Conservation (phyloP, 2,329 filamentous ascomycete genomes). For the Curvularia sp. region DNA sequence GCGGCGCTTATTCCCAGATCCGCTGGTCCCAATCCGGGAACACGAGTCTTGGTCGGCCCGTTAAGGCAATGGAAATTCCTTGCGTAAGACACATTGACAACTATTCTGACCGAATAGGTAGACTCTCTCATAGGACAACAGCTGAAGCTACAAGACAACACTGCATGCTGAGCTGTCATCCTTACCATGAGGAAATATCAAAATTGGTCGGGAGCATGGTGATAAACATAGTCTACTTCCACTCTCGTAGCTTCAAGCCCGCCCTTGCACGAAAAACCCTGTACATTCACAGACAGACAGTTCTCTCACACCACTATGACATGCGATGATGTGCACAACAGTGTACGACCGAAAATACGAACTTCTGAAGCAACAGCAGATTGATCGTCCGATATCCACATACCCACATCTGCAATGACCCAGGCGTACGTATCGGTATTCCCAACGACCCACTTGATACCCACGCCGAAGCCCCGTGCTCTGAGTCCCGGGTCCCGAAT, state of each 20-base stretch:
- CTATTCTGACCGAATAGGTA: neutral
- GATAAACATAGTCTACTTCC: neutral
- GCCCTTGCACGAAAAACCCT: neutral
- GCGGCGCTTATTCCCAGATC: neutral
- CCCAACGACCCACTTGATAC: neutral
- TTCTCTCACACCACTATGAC: neutral
- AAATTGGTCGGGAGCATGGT: neutral
- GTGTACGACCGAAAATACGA: neutral
- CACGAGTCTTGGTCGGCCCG: neutral
- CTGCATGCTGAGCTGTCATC: neutral
- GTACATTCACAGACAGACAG: neutral
- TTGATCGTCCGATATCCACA: neutral
- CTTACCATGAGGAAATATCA: neutral
- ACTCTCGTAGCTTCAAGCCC: neutral
- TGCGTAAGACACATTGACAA: neutral
- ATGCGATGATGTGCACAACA: neutral
- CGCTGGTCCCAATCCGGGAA: neutral
- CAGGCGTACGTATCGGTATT: neutral
- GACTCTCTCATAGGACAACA: neutral
- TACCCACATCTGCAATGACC: neutral
- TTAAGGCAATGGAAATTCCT: neutral
- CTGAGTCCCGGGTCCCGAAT: neutral
- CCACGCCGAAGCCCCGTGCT: neutral
- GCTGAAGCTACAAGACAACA: neutral
- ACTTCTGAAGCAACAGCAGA: neutral